These are phyloP conservation scores for Stagonosporopsis cucurbitacearum DNA, from an alignment of 2,329 filamentous ascomycete genomes.

Conservation along the genomic window DNA sequence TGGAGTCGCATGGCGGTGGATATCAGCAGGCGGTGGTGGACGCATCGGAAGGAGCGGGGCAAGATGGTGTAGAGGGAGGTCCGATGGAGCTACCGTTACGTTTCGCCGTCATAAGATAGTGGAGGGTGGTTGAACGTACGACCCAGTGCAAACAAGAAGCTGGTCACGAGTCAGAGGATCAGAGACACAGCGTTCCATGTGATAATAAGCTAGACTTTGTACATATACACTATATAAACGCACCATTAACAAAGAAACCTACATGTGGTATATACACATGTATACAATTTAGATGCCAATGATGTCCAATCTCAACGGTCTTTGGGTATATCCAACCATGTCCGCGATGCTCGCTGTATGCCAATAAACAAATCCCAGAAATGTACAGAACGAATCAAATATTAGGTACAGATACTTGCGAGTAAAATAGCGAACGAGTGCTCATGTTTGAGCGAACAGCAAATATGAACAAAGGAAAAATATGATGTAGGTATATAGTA, in stretches of 20 bases:
- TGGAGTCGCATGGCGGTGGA: slow-evolving; percentile 43
- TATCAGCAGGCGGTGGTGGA: slow-evolving; percentile 33
- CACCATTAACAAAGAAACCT: background rate
- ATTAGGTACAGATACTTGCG: slow-evolving; percentile 23
- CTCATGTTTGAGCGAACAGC: slow-evolving; percentile 15
- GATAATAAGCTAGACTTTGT: background rate
- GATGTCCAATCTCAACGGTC: slow-evolving; percentile 20
- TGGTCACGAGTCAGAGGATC: too few species aligned
- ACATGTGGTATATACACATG: slow-evolving; percentile 8
- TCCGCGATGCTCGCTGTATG: slow-evolving; percentile 21
- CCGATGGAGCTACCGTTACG: too few species aligned
- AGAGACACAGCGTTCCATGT: background rate
- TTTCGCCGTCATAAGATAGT: too few species aligned
- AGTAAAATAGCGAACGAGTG: slow-evolving; percentile 9
- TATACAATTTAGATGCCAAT: slow-evolving; percentile 23
- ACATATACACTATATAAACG: background rate
- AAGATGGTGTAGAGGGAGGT: slow-evolving; percentile 22
- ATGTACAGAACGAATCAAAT: slow-evolving; percentile 16
- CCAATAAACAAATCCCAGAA: slow-evolving; percentile 5
- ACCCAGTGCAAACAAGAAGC: background rate
- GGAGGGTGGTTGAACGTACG: background rate
- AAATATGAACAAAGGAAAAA: slow-evolving; percentile 17
- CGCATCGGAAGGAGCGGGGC: slow-evolving; percentile 28
- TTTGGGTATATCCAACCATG: slow-evolving; percentile 38
- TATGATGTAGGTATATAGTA: background rate